phyloP scores from a whole-genome alignment of 257 asterid species.

The Cynanchum wilfordii region DNA sequence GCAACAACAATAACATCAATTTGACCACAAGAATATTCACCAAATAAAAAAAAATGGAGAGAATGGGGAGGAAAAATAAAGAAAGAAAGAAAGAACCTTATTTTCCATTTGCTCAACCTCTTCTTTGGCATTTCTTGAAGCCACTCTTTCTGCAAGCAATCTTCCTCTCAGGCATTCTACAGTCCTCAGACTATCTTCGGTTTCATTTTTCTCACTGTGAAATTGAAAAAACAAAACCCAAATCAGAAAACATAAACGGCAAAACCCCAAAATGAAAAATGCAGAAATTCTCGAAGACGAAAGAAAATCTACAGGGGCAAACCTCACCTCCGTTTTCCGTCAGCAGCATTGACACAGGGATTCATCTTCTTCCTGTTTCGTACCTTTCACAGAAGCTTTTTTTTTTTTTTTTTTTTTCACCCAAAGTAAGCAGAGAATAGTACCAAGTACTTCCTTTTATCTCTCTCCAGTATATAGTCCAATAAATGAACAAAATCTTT shows the following conservation, averaged over 20 bases:
- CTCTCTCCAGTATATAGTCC: neutral
- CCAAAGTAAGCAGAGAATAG: neutral
- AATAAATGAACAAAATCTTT: neutral
- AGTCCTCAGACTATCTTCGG: slow-evolving; percentile 56
- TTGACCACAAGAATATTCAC: neutral
- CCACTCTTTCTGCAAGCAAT: slow-evolving; percentile 73
- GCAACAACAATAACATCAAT: neutral
- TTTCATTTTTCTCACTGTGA: slow-evolving; percentile 34
- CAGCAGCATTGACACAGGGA: slow-evolving; percentile 20
- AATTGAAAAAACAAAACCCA: neutral
- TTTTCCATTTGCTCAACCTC: slow-evolving; percentile 44
- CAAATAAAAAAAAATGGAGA: too few relatives aligned
- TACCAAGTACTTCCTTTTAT: neutral
- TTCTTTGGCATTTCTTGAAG: slow-evolving; percentile 65
- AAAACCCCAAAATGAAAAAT: neutral
- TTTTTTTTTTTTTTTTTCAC: neutral
- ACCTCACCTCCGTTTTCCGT: slow-evolving; percentile 27
- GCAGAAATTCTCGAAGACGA: neutral
- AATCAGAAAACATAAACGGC: neutral
- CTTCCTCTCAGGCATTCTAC: slow-evolving; percentile 85
- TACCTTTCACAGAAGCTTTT: neutral
- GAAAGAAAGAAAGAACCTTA: slow-evolving; percentile 36
- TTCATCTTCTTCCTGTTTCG: slow-evolving; percentile 13
- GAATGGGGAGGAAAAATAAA: neutral
- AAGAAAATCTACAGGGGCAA: neutral